Evolutionary conservation across 495 filamentous ascomycete genomes (phyloP).

Genomic region (Podospora pseudoanserina): DNA sequence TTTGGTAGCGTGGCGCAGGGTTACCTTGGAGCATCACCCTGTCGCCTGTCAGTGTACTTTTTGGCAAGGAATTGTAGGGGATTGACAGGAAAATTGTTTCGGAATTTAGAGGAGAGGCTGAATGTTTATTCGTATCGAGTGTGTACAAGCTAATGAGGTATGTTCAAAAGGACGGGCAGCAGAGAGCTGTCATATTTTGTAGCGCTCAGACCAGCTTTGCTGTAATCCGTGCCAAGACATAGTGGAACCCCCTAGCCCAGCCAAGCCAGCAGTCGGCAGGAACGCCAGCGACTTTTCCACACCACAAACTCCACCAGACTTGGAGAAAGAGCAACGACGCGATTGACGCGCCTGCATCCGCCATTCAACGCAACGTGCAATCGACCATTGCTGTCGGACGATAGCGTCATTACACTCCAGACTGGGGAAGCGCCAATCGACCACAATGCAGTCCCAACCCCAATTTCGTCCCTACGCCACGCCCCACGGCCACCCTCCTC

Average conservation of each 20-base stretch:
- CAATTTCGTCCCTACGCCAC: constrained; percentile 46
- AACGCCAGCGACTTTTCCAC: constrained; percentile 5
- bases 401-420: constrained; percentile 7
- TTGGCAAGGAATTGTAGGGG: background rate
- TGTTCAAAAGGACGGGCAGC: no score
- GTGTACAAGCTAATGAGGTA: no score
- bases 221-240: background rate
- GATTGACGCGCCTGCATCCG: constrained; percentile 22
- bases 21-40: constrained; percentile 10
- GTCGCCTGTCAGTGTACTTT: background rate
- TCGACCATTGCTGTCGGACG: constrained; percentile 11
- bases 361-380: background rate
- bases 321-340: constrained; percentile 24
- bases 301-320: constrained; percentile 19
- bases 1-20: constrained; percentile 24
- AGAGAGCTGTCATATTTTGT: no score
- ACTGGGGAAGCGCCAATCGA: constrained; percentile 2
- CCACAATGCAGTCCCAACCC: constrained; percentile 42
- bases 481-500: constrained; percentile 30
- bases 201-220: no score
- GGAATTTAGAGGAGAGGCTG: background rate
- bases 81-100: background rate
- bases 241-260: background rate
- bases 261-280: background rate
- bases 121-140: no score